Percentiles rank a stretch among this genome's conserved stretches.
Conservation (phyloP, 2,329 filamentous ascomycete species). For the Fonsecaea multimorphosa region DNA sequence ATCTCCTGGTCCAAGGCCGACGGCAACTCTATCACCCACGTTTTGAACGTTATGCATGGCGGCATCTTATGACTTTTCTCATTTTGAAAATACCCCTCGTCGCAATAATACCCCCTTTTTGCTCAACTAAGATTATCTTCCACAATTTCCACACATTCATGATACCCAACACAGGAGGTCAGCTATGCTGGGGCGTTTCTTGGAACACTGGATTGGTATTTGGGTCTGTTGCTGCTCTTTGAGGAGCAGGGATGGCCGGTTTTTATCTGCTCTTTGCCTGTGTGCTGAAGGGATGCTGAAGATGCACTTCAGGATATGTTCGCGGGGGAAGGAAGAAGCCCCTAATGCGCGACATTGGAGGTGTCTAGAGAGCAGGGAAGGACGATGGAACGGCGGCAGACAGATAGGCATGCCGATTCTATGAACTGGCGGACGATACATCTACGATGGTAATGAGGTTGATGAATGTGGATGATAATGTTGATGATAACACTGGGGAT, state of each 20-base stretch:
- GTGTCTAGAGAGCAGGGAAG: too few relatives aligned
- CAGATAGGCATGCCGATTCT: too few relatives aligned
- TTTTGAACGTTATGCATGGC: background rate
- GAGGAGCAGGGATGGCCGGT: background rate
- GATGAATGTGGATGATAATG: background rate
- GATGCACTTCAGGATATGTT: background rate
- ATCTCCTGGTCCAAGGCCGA: background rate
- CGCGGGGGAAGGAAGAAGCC: background rate
- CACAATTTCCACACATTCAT: constrained; percentile 15
- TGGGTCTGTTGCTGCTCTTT: background rate
- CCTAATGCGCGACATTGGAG: background rate
- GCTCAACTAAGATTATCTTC: background rate
- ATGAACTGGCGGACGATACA: too few relatives aligned
- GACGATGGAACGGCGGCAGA: too few relatives aligned
- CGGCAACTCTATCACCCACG: background rate
- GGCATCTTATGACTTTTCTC: background rate
- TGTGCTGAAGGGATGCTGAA: background rate
- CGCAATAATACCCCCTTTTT: background rate
- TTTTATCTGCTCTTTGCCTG: background rate
- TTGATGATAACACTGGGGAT: background rate
- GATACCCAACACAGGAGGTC: background rate
- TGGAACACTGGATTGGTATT: background rate
- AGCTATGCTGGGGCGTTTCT: background rate
- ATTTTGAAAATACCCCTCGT: background rate
- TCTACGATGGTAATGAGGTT: too few relatives aligned